Evolutionary conservation across 352 stramenopile species (phyloP), one percentile per base, ranked within the genome.

Genomic region (Globisporangium camurandrum): DNA sequence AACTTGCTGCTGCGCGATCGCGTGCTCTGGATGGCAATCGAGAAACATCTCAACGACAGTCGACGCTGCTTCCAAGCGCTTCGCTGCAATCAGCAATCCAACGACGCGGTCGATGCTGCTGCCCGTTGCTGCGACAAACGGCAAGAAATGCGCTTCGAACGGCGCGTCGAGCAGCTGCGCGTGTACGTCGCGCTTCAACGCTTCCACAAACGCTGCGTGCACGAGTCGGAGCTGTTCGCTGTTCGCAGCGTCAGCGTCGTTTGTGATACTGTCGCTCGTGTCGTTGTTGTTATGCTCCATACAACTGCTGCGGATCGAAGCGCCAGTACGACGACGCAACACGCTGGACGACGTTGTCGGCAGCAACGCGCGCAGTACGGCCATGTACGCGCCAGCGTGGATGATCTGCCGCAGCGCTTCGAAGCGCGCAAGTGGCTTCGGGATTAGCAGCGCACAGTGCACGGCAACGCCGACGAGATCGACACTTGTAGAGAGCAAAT

Each of bases 391-490:
- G 31, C 64, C 69, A 40, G 69, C 49, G 42, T 64, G 62, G 33
- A 81, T 73, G 27, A 81, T 81, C 14, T 54, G 49, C 23, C 57
- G 27, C 22, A 84, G 45, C 3, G 67, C 62, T 40, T 80, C 61
- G 26, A 71, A 63, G 16, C 71, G 62, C 12, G 66, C 54, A 22
- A 37, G 22, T 2, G 69, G 61, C 26, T 66, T 75, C 0, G 67
- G 64, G 42, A 84, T 80, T 0, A 74, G 48, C 61, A 78, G 61
- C 1, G 71, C 69, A 33, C 64, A 81, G 28, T 68, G 62, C 6
- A 78, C 67, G n/a, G 69, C 71, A 22, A 75, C 64, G 3, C 54
- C 50, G 17, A 77, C 56, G 20, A 84, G 55, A 41, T 75, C 51
- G 23, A 84, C 12, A 27, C 49, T 37, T 7, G 37, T 27, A 1